Base-by-base conservation (phyloP, 1,139 yeast species). In the Yamadazyma trypodendri region DNA sequence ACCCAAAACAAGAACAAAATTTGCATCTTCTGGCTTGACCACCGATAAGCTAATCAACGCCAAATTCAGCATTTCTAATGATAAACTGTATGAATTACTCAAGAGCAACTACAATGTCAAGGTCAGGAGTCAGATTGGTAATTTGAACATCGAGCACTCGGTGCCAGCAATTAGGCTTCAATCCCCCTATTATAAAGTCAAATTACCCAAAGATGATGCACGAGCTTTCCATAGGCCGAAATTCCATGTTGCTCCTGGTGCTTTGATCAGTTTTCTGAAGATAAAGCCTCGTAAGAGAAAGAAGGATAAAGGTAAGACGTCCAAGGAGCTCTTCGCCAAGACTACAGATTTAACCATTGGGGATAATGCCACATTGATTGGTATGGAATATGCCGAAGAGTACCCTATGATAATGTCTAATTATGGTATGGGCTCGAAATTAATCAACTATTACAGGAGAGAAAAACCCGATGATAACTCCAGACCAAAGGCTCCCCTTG, bases 381-480 rank as follows among this genome's bases (percentile, higher is more conserved):
- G 87, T 37, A 68, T 89, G 71, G 99, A 94, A 57, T 92, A 89
- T 55, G 78, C 95, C 6, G 98, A 94, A 58, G 96, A 92, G 57
- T 75, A 75, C 40, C 99, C 99, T 0, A 64, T 82, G 41, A 84
- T 87, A 4, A 61, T 92, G 25, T 84, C 94, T 4, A 87, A 86
- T 44, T 87, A 84, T 58, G 99, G 98, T 42, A 94, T 94, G 99
- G 95, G 96, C 7, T 84, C 92, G 25, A 92, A 92, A 56, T 67
- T 94, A 44, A 85, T 94, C 50, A 94, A 94, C 54, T 94, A 94
- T 55, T 94, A 94, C 59, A 73, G 98, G 48, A 90, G 92, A 56
- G 81, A 79, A 45, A 73, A 72, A 42, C 88, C 84, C 12, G 92
- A 86, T 38, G 99, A 94, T 56, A 77, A 79, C 6, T 72, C 85